Conservation (phyloP, 257 asterid species). For the Petunia axillaris region DNA sequence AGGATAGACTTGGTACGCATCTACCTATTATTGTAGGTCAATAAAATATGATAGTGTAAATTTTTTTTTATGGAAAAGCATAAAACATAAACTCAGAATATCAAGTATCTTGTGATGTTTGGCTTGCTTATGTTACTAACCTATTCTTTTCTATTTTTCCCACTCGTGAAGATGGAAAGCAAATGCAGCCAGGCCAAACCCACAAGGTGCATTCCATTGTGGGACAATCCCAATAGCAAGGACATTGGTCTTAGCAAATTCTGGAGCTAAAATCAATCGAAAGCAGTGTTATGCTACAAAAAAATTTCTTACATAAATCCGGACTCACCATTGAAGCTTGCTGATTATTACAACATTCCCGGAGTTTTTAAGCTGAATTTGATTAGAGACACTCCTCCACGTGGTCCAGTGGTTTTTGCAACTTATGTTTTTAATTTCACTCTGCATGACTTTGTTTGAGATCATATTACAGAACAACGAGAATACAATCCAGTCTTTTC, state of each 20-base stretch:
- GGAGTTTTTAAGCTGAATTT: constrained; percentile 58
- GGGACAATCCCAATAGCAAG: constrained; percentile 56
- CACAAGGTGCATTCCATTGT: constrained; percentile 80
- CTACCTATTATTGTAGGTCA: too few species aligned
- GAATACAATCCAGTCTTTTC: constrained; percentile 65
- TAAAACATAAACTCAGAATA: too few species aligned
- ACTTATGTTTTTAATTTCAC: constrained; percentile 44
- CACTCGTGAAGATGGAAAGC: constrained; percentile 61
- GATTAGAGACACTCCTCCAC: constrained; percentile 50
- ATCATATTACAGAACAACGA: constrained; percentile 73
- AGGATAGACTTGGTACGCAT: too few species aligned
- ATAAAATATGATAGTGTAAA: too few species aligned
- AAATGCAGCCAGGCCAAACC: constrained; percentile 90
- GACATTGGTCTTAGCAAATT: constrained; percentile 59
- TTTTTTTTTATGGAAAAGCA: too few species aligned
- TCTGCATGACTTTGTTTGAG: constrained; percentile 65
- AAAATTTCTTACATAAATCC: constrained; percentile 66
- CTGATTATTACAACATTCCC: constrained; percentile 66
- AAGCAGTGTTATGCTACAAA: constrained; percentile 56
- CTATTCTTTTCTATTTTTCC: too few species aligned
- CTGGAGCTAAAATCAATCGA: constrained; percentile 47
- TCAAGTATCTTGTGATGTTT: too few species aligned
- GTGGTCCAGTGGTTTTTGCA: constrained; percentile 44
- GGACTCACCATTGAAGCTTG: constrained; percentile 78
- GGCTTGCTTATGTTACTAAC: too few species aligned